A percentile compares a stretch with the other conserved stretches of the same genome.
Conservation (phyloP, 768 basidiomycete genomes). For the Myochromella boudieri region DNA sequence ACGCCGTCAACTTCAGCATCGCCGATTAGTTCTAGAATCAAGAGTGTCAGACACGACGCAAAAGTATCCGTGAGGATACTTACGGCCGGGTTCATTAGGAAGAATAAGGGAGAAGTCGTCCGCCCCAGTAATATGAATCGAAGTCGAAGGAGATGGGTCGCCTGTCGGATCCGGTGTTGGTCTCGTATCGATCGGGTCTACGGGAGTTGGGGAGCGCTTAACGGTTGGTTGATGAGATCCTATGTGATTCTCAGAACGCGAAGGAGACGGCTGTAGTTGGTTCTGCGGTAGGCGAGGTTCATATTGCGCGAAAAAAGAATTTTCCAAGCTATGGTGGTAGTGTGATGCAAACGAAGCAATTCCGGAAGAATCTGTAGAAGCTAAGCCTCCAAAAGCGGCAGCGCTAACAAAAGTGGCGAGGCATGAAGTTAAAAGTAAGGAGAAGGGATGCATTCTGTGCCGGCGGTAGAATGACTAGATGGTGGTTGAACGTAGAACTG, state of each 20-base stretch:
- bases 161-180: conserved; percentile 22
- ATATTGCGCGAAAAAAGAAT: no score
- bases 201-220: conserved; percentile 4
- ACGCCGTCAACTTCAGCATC: conserved; percentile 21
- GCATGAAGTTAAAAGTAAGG: not conserved
- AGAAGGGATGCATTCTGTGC: not conserved
- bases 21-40: conserved; percentile 14
- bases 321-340: no score
- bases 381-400: no score
- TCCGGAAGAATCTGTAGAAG: no score
- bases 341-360: no score
- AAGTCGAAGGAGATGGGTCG: conserved; percentile 17
- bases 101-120: conserved; percentile 19
- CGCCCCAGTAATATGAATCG: conserved; percentile 17
- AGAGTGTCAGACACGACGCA: not conserved
- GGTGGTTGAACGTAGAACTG: no score
- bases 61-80: not conserved
- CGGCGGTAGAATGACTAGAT: no score
- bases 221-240: no score
- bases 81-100: conserved; percentile 13
- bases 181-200: conserved; percentile 6
- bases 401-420: not conserved
- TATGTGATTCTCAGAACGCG: no score
- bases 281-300: no score
- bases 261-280: no score